A percentile compares a stretch with the other conserved stretches of the same genome.
phyloP scores from a whole-genome alignment of 148 eudicot genomes.

The Pouteria glomerata region DNA sequence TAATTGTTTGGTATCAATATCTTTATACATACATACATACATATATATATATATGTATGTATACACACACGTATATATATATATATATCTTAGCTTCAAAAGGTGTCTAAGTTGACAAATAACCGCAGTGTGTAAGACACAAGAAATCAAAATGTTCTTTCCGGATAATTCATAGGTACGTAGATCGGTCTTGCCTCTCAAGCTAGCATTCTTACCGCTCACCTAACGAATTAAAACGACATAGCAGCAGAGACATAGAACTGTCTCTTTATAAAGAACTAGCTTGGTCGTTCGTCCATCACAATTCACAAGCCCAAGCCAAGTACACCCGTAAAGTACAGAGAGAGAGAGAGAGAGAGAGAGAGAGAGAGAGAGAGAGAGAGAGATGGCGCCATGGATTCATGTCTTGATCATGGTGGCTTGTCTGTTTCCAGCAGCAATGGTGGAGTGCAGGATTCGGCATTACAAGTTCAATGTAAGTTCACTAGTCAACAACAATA shows the following conservation, averaged over 20 bases:
- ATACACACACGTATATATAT: no score
- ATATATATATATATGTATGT: neutral
- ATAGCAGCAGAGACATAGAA: neutral
- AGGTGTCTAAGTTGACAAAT: neutral
- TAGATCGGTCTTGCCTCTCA: neutral
- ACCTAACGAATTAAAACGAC: slow-evolving; percentile 24
- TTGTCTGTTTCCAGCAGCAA: slow-evolving; percentile 8
- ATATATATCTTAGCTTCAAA: slow-evolving; percentile 12
- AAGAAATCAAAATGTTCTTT: slow-evolving; percentile 6
- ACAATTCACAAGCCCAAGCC: neutral
- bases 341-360: neutral
- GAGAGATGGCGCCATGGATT: slow-evolving; percentile 1
- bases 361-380: slow-evolving; percentile 4
- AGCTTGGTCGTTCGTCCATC: neutral
- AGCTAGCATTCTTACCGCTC: neutral
- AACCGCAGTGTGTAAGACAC: slow-evolving; percentile 28
- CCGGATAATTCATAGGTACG: neutral
- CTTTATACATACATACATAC: neutral
- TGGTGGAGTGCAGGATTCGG: slow-evolving; percentile 33
- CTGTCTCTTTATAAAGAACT: slow-evolving; percentile 3
- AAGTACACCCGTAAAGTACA: neutral
- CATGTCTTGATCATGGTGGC: slow-evolving; percentile 4
- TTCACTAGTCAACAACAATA: neutral
- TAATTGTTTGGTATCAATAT: neutral
- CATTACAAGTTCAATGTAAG: slow-evolving; percentile 48